Evolutionary conservation across 805 yeast species (phyloP), one percentile per base, ranked within the genome.

Genomic region (Kregervanrija delftensis): DNA sequence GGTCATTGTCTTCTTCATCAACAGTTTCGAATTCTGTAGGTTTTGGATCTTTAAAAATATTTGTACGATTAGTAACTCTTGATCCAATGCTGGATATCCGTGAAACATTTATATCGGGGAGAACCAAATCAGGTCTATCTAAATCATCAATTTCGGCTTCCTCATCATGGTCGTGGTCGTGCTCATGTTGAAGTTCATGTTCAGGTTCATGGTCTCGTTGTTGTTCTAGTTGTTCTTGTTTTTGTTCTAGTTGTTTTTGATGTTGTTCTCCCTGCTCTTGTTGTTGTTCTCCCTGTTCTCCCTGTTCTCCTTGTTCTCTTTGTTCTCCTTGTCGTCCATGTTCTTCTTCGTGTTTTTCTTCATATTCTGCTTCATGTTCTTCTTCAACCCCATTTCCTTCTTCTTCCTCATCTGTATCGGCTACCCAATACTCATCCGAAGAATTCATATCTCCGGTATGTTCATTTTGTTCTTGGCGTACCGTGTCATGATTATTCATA

Each of bases 1-100:
- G 43, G 5, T 48, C 42, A n/a, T 43, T 38, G 11, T 44, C 46
- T 35, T 40, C 46, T 12, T 30, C 39, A 35, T 22, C 4, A 22
- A 22, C 28, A 6, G 28, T 22, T 22, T 22, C 28, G 6, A 22
- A 22, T 2, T 22, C 28, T 22, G 28, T 22, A 4, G 28, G 28
- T 8, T 6, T 22, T 22, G 28, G 28, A 22, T 22, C 28, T 6
- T 22, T 22, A 22, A 22, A 22, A 22, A 22, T 22, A 22, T 22
- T 22, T 22, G 28, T 22, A 22, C 39, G 22, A 6, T 41, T 39
- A 11, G 38, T 30, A 44, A 49, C 33, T 47, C 31, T 12, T 22
- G 30, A 22, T 15, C 35, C 39, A 22, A 22, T 22, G 28, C 28
- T 22, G 28, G 42, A 33, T 37, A 22, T 22, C 6, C 28, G 5